Conservation (phyloP, 257 asterid genomes). For the Lithospermum erythrorhizon region DNA sequence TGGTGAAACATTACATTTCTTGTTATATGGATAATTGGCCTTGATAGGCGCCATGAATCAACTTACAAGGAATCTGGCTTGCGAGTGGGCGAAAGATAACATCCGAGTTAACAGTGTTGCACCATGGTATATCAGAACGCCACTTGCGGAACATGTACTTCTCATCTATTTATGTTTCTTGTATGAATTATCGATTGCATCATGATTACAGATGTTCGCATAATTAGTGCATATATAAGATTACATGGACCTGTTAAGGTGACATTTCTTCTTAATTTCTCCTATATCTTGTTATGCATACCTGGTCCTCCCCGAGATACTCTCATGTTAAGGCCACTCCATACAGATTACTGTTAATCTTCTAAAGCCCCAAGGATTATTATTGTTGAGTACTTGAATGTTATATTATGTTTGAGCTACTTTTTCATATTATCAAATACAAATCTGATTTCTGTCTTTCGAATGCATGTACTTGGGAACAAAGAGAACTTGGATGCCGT, state of each 20-base stretch:
- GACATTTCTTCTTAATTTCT: not conserved
- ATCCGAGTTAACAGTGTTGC: slow-evolving; percentile 89
- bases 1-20: slow-evolving; percentile 5
- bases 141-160: slow-evolving; percentile 65
- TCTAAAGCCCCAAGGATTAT: no score
- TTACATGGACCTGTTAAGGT: not conserved
- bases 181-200: no score
- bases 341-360: no score
- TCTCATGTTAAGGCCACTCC: not conserved
- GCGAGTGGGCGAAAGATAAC: slow-evolving; percentile 93
- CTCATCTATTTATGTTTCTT: no score
- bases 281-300: not conserved
- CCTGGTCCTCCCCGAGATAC: not conserved
- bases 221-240: not conserved
- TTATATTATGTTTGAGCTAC: no score
- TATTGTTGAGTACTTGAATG: no score
- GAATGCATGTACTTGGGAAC: slow-evolving; percentile 55
- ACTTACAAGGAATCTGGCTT: slow-evolving; percentile 77
- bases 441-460: not conserved
- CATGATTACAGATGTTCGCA: slow-evolving; percentile 1
- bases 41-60: slow-evolving; percentile 84
- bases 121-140: slow-evolving; percentile 86
- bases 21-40: slow-evolving; percentile 1
- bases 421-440: no score
- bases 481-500: slow-evolving; percentile 44